phyloP scores from a whole-genome alignment of 345 rosid genomes.

The Raphanus raphanistrum region DNA sequence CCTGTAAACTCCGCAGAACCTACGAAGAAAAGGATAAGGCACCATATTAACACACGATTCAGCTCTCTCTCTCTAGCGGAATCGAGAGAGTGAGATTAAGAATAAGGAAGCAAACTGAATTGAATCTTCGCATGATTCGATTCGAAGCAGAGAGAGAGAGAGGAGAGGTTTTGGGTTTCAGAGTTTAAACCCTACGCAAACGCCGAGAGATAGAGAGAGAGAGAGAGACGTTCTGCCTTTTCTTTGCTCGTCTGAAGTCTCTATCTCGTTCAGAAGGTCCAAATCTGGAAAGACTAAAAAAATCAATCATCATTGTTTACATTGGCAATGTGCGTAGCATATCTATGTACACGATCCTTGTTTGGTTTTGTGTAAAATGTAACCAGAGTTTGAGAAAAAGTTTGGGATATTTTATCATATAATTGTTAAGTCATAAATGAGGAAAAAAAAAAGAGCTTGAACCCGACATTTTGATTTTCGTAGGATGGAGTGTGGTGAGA shows the following conservation, averaged over 20 bases:
- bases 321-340: background rate
- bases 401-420: too few relatives aligned
- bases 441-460: too few relatives aligned
- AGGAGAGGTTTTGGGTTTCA: conserved; percentile 11
- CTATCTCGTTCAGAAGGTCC: background rate
- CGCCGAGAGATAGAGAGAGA: background rate
- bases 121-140: conserved; percentile 50
- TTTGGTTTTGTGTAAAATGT: too few relatives aligned
- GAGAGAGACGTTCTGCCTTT: conserved; percentile 1
- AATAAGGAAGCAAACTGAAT: conserved; percentile 42
- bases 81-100: background rate
- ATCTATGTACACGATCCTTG: too few relatives aligned
- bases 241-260: background rate
- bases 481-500: too few relatives aligned
- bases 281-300: background rate
- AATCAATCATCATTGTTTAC: background rate
- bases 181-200: conserved; percentile 31
- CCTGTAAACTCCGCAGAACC: conserved; percentile 55
- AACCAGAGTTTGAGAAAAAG: too few relatives aligned
- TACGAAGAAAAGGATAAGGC: conserved; percentile 16
- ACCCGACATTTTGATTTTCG: too few relatives aligned
- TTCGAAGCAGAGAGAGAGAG: background rate
- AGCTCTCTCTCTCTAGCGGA: background rate
- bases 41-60: background rate
- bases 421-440: too few relatives aligned